Percentiles rank a stretch among this genome's conserved stretches.
phyloP scores from a whole-genome alignment of 192 early-diverging fungal genomes.

The Pecoramyces ruminantium region DNA sequence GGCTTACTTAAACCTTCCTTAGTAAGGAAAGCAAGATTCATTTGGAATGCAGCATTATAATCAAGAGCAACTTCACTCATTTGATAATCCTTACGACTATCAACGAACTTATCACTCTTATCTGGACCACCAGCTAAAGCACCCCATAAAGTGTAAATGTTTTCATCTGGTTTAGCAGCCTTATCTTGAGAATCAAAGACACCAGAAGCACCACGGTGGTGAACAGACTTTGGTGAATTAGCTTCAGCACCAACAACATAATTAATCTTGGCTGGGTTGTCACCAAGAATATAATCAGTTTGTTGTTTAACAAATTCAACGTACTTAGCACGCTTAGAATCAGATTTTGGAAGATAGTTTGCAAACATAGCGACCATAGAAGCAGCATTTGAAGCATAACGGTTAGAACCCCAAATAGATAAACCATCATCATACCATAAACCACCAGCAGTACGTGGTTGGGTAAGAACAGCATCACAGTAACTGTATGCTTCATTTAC shows the following conservation, averaged over 20 bases:
- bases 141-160: slow-evolving; percentile 12
- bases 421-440: slow-evolving; percentile 1
- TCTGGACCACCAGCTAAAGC: slow-evolving; percentile 39
- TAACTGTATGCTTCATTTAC: slow-evolving; percentile 10
- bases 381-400: neutral
- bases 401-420: neutral
- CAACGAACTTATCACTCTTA: slow-evolving; percentile 23
- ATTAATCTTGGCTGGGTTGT: slow-evolving; percentile 24
- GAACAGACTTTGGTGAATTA: too few relatives aligned
- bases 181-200: slow-evolving; percentile 8
- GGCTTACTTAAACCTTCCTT: neutral
- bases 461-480: slow-evolving; percentile 18
- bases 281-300: too few relatives aligned
- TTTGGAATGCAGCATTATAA: neutral
- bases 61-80: too few relatives aligned
- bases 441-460: slow-evolving; percentile 4
- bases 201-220: too few relatives aligned
- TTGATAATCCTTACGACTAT: slow-evolving; percentile 18
- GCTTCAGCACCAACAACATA: slow-evolving; percentile 40
- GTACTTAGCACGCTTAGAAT: neutral
- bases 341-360: neutral
- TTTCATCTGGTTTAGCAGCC: slow-evolving; percentile 1
- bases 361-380: neutral
- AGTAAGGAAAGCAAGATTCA: neutral
- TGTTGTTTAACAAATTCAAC: neutral